phyloP scores from a whole-genome alignment of 2,329 filamentous ascomycete genomes.

The Sclerotinia minor region DNA sequence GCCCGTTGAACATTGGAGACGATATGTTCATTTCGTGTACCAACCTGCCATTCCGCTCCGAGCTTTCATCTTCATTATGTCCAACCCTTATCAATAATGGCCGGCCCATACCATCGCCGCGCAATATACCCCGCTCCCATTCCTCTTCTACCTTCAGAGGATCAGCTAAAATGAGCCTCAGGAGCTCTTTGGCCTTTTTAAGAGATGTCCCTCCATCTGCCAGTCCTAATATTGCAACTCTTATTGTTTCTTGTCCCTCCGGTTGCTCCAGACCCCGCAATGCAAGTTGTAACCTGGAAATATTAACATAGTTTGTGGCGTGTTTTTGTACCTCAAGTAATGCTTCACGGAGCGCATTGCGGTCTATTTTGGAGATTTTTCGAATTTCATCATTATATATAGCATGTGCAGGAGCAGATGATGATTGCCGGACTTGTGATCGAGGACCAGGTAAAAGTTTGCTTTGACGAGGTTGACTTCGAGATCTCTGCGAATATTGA shows the following conservation, averaged over 20 bases:
- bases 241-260: conserved; percentile 57
- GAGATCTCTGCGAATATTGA: conserved; percentile 14
- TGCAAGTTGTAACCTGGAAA: conserved; percentile 71
- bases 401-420: conserved; percentile 7
- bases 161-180: conserved; percentile 70
- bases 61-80: conserved; percentile 37
- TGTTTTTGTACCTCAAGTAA: conserved; percentile 61
- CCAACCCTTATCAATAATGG: conserved; percentile 65
- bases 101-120: conserved; percentile 46
- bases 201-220: conserved; percentile 42
- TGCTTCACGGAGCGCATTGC: conserved; percentile 40
- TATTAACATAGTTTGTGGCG: conserved; percentile 62
- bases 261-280: conserved; percentile 61
- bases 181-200: conserved; percentile 60
- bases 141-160: conserved; percentile 60
- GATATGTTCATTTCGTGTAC: conserved; percentile 61
- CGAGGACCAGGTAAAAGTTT: conserved; percentile 23
- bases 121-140: conserved; percentile 65
- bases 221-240: conserved; percentile 58
- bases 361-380: conserved; percentile 9
- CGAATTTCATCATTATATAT: background rate
- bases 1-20: conserved; percentile 59
- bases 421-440: conserved; percentile 28
- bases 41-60: conserved; percentile 49
- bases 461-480: conserved; percentile 23